These are phyloP conservation scores for Mortierella sp. DNA, from an alignment of 371 early-diverging fungal genomes.

Conservation along the genomic window DNA sequence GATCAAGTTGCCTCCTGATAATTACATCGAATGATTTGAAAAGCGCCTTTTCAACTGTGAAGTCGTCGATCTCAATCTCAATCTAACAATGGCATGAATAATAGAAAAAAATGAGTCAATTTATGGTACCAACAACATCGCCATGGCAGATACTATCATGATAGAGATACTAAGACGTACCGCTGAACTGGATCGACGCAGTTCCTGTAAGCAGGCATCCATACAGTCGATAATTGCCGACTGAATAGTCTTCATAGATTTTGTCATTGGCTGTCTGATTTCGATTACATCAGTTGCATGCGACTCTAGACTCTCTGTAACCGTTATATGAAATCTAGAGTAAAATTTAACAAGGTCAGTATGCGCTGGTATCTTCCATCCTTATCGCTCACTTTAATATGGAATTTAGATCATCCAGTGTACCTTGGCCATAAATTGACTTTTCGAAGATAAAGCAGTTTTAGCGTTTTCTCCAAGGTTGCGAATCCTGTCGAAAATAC, in stretches of 20 bases:
- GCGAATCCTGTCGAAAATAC: conserved; percentile 80
- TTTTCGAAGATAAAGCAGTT: conserved; percentile 82
- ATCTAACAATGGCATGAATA: conserved; percentile 29
- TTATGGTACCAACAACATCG: not conserved
- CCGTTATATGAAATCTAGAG: conserved; percentile 78
- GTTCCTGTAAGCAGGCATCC: conserved; percentile 81
- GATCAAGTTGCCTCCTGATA: conserved; percentile 82
- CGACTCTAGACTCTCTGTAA: conserved; percentile 71
- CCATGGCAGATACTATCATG: not conserved
- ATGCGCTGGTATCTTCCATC: too few species aligned
- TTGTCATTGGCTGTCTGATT: conserved; percentile 84
- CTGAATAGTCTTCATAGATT: conserved; percentile 87
- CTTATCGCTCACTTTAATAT: not conserved
- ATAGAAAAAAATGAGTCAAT: not conserved
- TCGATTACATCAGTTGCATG: conserved; percentile 79
- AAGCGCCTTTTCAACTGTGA: conserved; percentile 89
- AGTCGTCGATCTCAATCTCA: conserved; percentile 83
- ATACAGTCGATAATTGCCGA: conserved; percentile 88
- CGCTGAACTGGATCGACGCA: conserved; percentile 73
- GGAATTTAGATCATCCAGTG: too few species aligned
- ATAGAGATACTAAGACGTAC: conserved; percentile 51
- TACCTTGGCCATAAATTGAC: conserved; percentile 93
- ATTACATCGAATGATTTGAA: conserved; percentile 85
- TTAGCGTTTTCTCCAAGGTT: conserved; percentile 88
- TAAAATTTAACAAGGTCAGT: not conserved